Evolutionary conservation across 129 eudicot species (phyloP).

Genomic region (Scalesia atractyloides): DNA sequence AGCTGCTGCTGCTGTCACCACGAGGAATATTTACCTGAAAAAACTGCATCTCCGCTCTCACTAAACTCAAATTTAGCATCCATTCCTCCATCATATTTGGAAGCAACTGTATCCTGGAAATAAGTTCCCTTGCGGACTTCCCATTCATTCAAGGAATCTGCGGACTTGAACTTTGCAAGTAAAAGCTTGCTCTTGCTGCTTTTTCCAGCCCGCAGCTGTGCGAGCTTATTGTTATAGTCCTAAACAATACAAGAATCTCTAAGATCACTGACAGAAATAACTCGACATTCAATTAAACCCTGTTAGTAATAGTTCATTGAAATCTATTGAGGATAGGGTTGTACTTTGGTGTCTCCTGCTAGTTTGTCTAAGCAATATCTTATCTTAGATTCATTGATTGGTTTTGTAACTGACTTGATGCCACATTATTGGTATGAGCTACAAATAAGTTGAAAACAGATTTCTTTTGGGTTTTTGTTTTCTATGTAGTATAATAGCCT

Average conservation of each 20-base stretch:
- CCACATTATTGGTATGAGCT: too few relatives aligned
- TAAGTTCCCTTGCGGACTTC: constrained; percentile 84
- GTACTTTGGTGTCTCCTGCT: too few relatives aligned
- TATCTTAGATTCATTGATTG: too few relatives aligned
- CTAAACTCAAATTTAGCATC: constrained; percentile 84
- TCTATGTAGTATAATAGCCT: too few relatives aligned
- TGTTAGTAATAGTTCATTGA: too few relatives aligned
- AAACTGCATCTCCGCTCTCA: constrained; percentile 70
- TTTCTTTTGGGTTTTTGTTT: too few relatives aligned
- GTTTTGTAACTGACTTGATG: too few relatives aligned
- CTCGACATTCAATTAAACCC: too few relatives aligned
- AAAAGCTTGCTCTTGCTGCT: constrained; percentile 99
- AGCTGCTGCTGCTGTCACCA: constrained; percentile 12
- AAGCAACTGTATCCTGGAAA: constrained; percentile 75
- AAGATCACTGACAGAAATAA: too few relatives aligned
- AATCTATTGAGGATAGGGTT: too few relatives aligned
- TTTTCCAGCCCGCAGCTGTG: constrained; percentile 94
- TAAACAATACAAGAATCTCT: constrained; percentile 5
- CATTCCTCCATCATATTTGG: constrained; percentile 96
- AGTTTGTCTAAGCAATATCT: too few relatives aligned
- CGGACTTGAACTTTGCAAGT: constrained; percentile 89
- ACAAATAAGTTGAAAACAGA: too few relatives aligned
- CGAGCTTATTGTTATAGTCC: constrained; percentile 96
- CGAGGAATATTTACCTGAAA: constrained; percentile 65
- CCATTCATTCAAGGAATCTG: constrained; percentile 86